Base-by-base conservation (phyloP, 2,329 filamentous ascomycete species). In the Sporothrix dimorphospora region DNA sequence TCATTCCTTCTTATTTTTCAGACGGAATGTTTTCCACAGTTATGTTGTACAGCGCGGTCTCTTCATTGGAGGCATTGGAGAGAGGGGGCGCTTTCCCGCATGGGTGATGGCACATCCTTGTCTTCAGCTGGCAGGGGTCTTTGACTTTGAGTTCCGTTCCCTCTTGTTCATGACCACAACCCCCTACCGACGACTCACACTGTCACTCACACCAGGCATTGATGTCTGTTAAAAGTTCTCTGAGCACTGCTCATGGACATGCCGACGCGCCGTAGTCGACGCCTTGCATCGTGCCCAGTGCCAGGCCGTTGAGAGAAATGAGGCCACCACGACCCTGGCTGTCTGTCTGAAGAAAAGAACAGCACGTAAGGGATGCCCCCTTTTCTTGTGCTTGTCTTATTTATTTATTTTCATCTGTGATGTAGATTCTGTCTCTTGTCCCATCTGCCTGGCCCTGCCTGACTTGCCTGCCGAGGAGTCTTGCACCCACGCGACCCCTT, bases 91-190 rank as follows among this genome's bases (percentile, higher is more conserved):
- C 21, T 42, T 51, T 55, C 21, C n/a, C 27, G 14, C 51, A 55
- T 40, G 47, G 45, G 55, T 38, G 65, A n/a, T 24, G 45, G 34
- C 4, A 42, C 49, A 57, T 38, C 27, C 30, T 65, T 65, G 34
- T 30, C 34, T 73, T 73, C 72, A 73, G 72, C 72, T 73, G 72
- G 61, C 72, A 73, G 72, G 72, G 72, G 27, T 72, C 68, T 30
- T 49, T 30, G 21, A 30, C n/a, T n/a, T n/a, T n/a, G n/a, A n/a
- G 19, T 21, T 63, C 59, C 59, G 16, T 27, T n/a, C 55, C 14
- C 24, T 19, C 27, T 34, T 16, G 24, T 19, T n/a, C 19, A n/a
- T 8, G 30, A 34, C 30, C 6, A 3, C 30, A 34, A 16, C n/a
- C 24, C 40, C 12, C 6, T 34, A 19, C 53, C 53, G 24, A 57